Evolutionary conservation across 129 eudicot species (phyloP).

Genomic region (Glebionis coronaria): DNA sequence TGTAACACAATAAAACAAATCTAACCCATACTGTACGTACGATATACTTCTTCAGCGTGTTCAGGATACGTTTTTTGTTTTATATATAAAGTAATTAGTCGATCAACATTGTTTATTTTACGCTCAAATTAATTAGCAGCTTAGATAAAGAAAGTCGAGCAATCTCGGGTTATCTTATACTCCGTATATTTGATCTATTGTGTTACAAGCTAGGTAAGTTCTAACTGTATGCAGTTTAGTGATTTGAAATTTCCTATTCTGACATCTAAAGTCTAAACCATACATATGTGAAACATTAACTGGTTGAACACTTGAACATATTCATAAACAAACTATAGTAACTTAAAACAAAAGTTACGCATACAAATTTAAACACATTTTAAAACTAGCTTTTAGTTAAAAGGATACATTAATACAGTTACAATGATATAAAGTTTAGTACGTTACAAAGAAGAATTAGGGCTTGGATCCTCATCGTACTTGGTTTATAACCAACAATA

Average conservation of each 20-base stretch:
- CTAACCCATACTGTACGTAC: slow-evolving; percentile 7
- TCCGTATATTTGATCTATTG: no score
- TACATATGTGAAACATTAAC: no score
- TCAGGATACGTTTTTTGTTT: no score
- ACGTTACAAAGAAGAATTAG: slow-evolving; percentile 12
- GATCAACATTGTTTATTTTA: no score
- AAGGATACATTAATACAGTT: slow-evolving; percentile 9
- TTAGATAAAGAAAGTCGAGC: no score
- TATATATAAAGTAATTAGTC: no score
- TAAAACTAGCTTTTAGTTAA: not conserved
- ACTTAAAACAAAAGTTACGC: not conserved
- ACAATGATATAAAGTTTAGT: slow-evolving; percentile 10
- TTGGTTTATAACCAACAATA: slow-evolving; percentile 15
- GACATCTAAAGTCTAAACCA: no score
- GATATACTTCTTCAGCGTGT: not conserved
- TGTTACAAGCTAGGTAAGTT: no score
- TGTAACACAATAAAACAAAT: slow-evolving; percentile 13
- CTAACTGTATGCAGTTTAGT: not conserved
- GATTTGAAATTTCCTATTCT: not conserved
- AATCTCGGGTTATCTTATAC: no score
- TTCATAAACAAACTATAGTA: not conserved
- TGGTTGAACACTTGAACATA: no score
- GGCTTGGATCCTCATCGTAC: slow-evolving; percentile 15
- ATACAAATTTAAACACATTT: not conserved
- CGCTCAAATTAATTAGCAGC: no score